These are phyloP conservation scores for Yamadazyma kitorensis DNA, from an alignment of 805 yeast species.

Conservation along the genomic window DNA sequence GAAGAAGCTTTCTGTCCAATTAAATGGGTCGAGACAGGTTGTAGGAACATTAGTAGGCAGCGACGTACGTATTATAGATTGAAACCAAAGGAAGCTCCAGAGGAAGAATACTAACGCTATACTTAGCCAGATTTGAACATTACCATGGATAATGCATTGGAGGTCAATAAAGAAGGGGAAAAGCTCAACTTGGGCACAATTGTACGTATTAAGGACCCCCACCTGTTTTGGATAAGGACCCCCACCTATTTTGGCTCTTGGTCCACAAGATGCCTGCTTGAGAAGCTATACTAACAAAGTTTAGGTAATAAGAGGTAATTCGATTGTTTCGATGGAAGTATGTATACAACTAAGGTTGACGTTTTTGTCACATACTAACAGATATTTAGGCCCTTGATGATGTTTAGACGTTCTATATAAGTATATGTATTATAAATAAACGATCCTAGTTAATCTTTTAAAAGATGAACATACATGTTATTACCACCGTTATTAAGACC, in stretches of 20 bases:
- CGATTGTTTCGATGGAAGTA: constrained; percentile 71
- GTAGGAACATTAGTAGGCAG: constrained; percentile 84
- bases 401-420: constrained; percentile 17
- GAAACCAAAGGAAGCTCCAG: neutral
- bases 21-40: constrained; percentile 76
- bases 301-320: constrained; percentile 68
- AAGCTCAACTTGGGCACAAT: constrained; percentile 62
- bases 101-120: constrained; percentile 17
- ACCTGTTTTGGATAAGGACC: neutral
- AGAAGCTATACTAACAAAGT: constrained; percentile 19
- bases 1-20: constrained; percentile 66
- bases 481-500: constrained; percentile 65
- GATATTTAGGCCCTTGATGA: constrained; percentile 34
- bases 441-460: too few relatives aligned
- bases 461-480: constrained; percentile 48
- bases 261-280: too few relatives aligned
- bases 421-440: too few relatives aligned
- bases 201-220: constrained; percentile 35
- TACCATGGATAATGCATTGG: constrained; percentile 70
- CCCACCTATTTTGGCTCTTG: too few relatives aligned
- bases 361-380: too few relatives aligned
- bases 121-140: constrained; percentile 62
- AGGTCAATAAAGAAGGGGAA: constrained; percentile 50
- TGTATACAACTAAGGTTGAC: too few relatives aligned
- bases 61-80: constrained; percentile 47